Evolutionary conservation across 202 grass and related monocot species (phyloP), one percentile per base, ranked within the genome.

Genomic region (Digitaria exilis): DNA sequence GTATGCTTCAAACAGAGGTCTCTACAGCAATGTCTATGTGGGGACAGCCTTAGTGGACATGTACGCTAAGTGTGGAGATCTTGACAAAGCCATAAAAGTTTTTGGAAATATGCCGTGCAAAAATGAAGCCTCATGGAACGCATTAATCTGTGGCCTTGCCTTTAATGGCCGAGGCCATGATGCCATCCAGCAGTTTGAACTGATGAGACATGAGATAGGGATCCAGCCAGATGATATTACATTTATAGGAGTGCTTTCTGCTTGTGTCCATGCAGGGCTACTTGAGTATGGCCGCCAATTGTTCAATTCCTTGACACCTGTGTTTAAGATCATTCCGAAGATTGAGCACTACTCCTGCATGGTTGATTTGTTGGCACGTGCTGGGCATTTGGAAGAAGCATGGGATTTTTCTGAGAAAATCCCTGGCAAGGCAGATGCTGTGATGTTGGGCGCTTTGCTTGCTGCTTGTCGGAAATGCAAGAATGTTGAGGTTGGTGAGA

Each of bases 31-130:
- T 87, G 89, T 94, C 56, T 92, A 92, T 34, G 88, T 98, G 2
- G 95, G 95, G 62, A 98, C 92, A 50, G 88, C 92, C 7, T 93
- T 95, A 65, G 89, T 98, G 17, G 95, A 98, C 73, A 95, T 98
- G 95, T 93, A 93, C 35, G 89, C 86, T 25, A 95, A 98, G 69
- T 93, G 95, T 66, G 95, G 95, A 21, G 73, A 95, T 81, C 82
- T 93, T 66, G 78, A 83, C 25, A 71, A 75, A 77, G 90, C 92
- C 43, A 39, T 88, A 43, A 1, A 87, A 65, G 79, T 95, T n/a
- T 94, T 98, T 68, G 56, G 80, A 13, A 91, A 82, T 71, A 86
- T 97, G 76, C 81, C 88, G 69, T 73, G 59, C 25, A 97, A 73
- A 82, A 97, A 94, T 65, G 78, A 84, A 71, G 92, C 88, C 34